These are phyloP conservation scores for Zygotorulaspora chibaensis DNA, from an alignment of 805 yeast species.

Conservation along the genomic window DNA sequence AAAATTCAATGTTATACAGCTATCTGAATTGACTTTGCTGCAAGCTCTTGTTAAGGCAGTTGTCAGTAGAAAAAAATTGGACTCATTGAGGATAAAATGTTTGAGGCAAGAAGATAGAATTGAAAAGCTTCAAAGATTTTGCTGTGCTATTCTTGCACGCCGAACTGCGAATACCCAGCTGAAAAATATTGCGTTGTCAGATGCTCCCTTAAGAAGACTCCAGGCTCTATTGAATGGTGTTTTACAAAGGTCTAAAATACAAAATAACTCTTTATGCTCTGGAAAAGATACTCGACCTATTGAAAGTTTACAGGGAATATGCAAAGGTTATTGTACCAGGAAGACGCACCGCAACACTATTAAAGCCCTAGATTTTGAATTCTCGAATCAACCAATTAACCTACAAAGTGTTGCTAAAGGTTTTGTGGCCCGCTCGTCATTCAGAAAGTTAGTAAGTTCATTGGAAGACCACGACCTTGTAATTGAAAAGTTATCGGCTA, in stretches of 20 bases:
- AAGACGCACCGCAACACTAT: conserved; percentile 2
- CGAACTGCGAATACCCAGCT: conserved; percentile 7
- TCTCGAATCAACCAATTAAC: background rate
- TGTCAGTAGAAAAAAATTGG: conserved; percentile 25
- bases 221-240: conserved; percentile 21
- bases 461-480: conserved; percentile 25
- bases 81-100: conserved; percentile 21
- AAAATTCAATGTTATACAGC: conserved; percentile 2
- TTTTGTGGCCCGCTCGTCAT: background rate
- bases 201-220: conserved; percentile 17
- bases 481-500: conserved; percentile 13
- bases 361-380: background rate
- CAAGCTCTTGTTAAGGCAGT: conserved; percentile 58
- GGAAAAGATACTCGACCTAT: conserved; percentile 6
- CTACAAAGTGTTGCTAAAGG: conserved; percentile 8
- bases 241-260: background rate
- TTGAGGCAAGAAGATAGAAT: conserved; percentile 28
- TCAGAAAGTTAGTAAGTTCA: conserved; percentile 6
- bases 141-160: conserved; percentile 39
- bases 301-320: conserved; percentile 45
- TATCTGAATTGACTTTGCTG: conserved; percentile 40
- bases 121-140: conserved; percentile 36
- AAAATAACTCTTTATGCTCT: background rate
- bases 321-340: conserved; percentile 47
- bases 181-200: conserved; percentile 3